Conservation (phyloP, 2,329 filamentous ascomycete species). For the Pseudogymnoascus sp. region DNA sequence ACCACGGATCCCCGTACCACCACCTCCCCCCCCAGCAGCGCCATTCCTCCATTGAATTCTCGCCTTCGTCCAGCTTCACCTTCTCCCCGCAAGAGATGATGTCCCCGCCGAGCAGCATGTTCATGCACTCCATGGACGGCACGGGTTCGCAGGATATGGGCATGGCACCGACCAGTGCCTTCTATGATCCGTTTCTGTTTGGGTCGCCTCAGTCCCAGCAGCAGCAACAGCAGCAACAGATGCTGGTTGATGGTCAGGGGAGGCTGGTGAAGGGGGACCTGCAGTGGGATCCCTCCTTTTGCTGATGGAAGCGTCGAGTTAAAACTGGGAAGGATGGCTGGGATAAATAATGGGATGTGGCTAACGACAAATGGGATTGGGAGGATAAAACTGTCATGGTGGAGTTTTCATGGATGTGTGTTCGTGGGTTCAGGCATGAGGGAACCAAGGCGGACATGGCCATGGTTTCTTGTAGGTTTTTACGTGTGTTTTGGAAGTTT, state of each 20-base stretch:
- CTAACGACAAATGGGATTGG: neutral
- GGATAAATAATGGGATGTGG: neutral
- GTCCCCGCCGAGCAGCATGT: neutral
- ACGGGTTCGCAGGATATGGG: neutral
- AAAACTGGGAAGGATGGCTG: neutral
- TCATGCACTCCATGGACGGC: neutral
- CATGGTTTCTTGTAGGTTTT: neutral
- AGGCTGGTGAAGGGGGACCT: neutral
- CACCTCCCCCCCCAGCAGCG: neutral
- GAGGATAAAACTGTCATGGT: neutral
- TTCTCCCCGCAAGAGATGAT: neutral
- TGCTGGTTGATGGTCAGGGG: neutral
- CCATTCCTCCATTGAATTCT: neutral
- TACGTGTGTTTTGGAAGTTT: neutral
- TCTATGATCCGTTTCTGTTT: neutral
- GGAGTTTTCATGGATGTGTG: neutral
- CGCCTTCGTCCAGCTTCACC: neutral
- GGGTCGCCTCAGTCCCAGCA: neutral
- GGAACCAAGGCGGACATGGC: neutral
- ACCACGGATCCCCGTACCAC: neutral
- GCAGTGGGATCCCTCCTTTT: neutral
- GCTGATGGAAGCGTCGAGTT: neutral
- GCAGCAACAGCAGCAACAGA: neutral
- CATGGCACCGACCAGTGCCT: neutral
- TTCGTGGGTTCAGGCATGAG: no score